A percentile compares a stretch with the other conserved stretches of the same genome.
Evolutionary conservation across 2,329 filamentous ascomycete species (phyloP).

Genomic region (Fusarium citri): DNA sequence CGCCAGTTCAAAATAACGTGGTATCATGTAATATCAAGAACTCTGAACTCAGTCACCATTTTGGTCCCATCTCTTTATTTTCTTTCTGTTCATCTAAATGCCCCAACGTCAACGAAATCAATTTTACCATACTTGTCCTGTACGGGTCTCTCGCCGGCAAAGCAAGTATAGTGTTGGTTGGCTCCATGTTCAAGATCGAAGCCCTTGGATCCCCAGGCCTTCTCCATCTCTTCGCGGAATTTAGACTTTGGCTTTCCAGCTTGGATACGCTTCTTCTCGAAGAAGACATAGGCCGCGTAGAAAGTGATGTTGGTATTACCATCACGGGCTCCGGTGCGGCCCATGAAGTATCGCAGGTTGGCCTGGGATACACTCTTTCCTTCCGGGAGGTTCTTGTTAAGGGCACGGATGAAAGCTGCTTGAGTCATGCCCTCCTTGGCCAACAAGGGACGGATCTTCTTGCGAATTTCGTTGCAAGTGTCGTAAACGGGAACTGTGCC

Average conservation of each 20-base stretch:
- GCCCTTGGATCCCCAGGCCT: constrained; percentile 43
- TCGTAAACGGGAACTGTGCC: constrained; percentile 64
- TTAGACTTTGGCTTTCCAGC: constrained; percentile 64
- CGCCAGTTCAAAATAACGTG: not conserved
- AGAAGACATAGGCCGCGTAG: constrained; percentile 68
- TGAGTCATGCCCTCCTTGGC: constrained; percentile 59
- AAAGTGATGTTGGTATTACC: constrained; percentile 63
- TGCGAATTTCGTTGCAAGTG: constrained; percentile 67
- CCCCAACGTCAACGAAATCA: constrained; percentile 9
- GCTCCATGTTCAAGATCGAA: constrained; percentile 40
- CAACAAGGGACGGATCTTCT: constrained; percentile 66
- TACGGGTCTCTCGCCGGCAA: constrained; percentile 9
- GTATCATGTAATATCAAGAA: constrained; percentile 3
- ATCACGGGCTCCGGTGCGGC: constrained; percentile 59
- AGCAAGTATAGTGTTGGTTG: constrained; percentile 14
- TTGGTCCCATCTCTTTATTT: not conserved
- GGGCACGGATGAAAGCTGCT: constrained; percentile 62
- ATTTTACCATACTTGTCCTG: constrained; percentile 42
- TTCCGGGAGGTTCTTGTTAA: constrained; percentile 56
- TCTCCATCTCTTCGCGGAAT: constrained; percentile 65
- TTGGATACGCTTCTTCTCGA: constrained; percentile 67
- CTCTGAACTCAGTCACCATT: not conserved
- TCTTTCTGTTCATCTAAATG: not conserved
- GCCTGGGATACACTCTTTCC: constrained; percentile 55
- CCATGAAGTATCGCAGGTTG: constrained; percentile 62